Conservation (phyloP, 2,329 filamentous ascomycete species). For the Cercospora beticola region DNA sequence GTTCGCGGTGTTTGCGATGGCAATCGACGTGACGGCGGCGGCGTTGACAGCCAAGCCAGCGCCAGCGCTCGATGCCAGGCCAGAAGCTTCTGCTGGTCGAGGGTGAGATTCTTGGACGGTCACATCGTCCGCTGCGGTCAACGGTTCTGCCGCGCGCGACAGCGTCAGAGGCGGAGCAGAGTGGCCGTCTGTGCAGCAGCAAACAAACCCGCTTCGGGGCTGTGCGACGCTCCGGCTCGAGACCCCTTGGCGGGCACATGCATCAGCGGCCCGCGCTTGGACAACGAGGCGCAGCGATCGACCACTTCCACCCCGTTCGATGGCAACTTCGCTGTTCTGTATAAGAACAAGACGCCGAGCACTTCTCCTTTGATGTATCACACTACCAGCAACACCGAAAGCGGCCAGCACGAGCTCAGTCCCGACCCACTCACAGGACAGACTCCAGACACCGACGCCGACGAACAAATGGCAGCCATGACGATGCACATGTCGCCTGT, state of each 20-base stretch:
- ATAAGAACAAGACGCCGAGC: background rate
- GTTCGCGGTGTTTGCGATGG: background rate
- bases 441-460: background rate
- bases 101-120: background rate
- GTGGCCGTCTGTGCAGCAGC: background rate
- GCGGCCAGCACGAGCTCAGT: background rate
- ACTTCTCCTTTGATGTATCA: constrained; percentile 7
- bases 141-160: background rate
- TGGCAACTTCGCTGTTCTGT: background rate
- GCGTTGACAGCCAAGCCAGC: background rate
- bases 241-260: constrained; percentile 2
- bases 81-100: background rate
- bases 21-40: background rate
- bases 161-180: background rate
- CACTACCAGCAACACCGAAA: background rate
- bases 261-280: constrained; percentile 1
- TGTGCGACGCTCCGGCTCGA: constrained; percentile 3
- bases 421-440: background rate
- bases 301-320: background rate
- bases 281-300: constrained; percentile 4
- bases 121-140: background rate
- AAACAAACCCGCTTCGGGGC: background rate
- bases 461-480: constrained; percentile 20
- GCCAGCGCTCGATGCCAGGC: background rate
- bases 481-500: constrained; percentile 20